Evolutionary conservation across 1,284 basidiomycete species (phyloP), one percentile per base, ranked within the genome.

Genomic region (Ustilago sp.): DNA sequence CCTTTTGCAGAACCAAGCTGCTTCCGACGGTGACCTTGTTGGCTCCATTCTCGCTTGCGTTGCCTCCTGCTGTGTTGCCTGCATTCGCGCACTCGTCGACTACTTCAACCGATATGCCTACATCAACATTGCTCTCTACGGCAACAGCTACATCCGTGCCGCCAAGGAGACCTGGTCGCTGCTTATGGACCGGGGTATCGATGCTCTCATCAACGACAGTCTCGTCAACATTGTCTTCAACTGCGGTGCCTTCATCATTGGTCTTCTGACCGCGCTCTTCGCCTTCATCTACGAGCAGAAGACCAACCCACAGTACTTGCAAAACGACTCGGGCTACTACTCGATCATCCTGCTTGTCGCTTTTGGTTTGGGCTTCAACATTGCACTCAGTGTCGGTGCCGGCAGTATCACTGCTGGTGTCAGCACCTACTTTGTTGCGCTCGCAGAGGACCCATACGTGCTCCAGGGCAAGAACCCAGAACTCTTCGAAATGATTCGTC

Each of bases 141-240:
- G 94, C 31, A 95, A 96, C 87, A 87, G 91, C 1, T 96, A 95
- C 71, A 89, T 94, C 60, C 84, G 88, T 17, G 94, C 94, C n/a
- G 93, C 94, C 4, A 94, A 93, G 86, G 93, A 94, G 84, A 94
- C 94, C 0, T 96, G 93, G 93, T 89, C 89, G n/a, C 85, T 95
- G 61, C 91, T 95, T 88, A 91, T 90, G 81, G 92, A 95, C 82
- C 73, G 74, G 65, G 94, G 91, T 32, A 92, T 95, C 77, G 92
- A 93, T 81, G 93, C 92, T 1, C 87, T 96, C 17, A 89, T 94
- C 81, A 94, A 95, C 83, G 94, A 95, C 86, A 92, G 90, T 1
- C 89, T 95, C 19, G 91, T 94, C 70, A 90, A 91, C 80, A 94
- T 83, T 48, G 83, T 86, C 58, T 87, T 85, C 80, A 80, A 77